Conservation (phyloP, 73 alveolate species). For the Paramecium pentaurelia region DNA sequence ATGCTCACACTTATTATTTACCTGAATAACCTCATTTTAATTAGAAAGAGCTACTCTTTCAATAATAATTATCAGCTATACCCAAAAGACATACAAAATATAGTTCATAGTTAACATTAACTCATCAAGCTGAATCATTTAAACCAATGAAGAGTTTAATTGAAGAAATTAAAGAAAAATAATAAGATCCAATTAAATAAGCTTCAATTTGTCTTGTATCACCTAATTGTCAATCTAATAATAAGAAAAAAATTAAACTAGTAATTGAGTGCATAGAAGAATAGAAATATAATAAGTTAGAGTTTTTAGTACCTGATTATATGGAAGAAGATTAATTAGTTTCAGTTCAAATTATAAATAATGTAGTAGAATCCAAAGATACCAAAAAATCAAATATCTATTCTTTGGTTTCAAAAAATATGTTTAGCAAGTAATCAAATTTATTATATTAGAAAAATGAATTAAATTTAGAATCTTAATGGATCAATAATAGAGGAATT, state of each 20-base stretch:
- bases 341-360: not conserved
- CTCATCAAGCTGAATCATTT: constrained; percentile 11
- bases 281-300: not conserved
- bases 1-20: not conserved
- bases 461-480: not conserved
- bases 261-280: not conserved
- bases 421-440: not conserved
- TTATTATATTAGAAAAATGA: not conserved
- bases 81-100: not conserved
- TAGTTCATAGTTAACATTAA: not conserved
- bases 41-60: not conserved
- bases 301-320: not conserved
- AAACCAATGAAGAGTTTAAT: constrained; percentile 25
- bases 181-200: not conserved
- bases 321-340: not conserved
- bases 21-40: not conserved
- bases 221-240: not conserved
- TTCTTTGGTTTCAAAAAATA: not conserved
- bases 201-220: not conserved
- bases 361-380: not conserved
- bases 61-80: not conserved
- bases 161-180: constrained; percentile 7
- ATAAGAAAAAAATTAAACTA: not conserved
- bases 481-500: not conserved
- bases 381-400: not conserved